Conservation (phyloP, 2,329 filamentous ascomycete species). For the Penicillium sp. region DNA sequence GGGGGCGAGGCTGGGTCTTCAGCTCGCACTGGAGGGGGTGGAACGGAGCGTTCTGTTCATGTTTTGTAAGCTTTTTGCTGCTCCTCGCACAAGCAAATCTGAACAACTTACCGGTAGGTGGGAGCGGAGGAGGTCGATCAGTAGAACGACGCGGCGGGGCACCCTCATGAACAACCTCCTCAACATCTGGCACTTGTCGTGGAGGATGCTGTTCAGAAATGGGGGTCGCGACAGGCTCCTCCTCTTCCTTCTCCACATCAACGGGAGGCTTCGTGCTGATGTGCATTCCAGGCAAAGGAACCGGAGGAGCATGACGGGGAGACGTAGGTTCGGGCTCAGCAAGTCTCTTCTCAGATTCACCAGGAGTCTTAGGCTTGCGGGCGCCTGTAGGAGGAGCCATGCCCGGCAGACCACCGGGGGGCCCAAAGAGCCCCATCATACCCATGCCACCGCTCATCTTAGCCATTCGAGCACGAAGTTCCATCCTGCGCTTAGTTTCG, state of each 20-base stretch:
- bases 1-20: constrained; percentile 39
- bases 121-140: constrained; percentile 46
- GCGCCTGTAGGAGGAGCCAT: constrained; percentile 53
- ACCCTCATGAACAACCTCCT: constrained; percentile 48
- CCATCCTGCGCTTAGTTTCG: constrained; percentile 80
- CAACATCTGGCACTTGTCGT: constrained; percentile 56
- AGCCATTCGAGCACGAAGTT: constrained; percentile 91
- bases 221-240: constrained; percentile 45
- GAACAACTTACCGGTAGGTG: constrained; percentile 52
- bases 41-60: constrained; percentile 45
- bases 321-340: constrained; percentile 34
- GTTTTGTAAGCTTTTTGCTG: background rate
- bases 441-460: constrained; percentile 99
- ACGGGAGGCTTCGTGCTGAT: constrained; percentile 49
- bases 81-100: background rate
- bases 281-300: constrained; percentile 70
- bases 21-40: constrained; percentile 36
- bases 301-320: constrained; percentile 43
- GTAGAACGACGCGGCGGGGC: constrained; percentile 37
- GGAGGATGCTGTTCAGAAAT: constrained; percentile 46
- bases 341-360: constrained; percentile 36
- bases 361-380: constrained; percentile 53
- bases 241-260: constrained; percentile 54
- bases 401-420: constrained; percentile 64
- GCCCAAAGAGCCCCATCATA: constrained; percentile 91